phyloP scores from a whole-genome alignment of 2,329 filamentous ascomycete genomes.

The Neobulgaria alba region DNA sequence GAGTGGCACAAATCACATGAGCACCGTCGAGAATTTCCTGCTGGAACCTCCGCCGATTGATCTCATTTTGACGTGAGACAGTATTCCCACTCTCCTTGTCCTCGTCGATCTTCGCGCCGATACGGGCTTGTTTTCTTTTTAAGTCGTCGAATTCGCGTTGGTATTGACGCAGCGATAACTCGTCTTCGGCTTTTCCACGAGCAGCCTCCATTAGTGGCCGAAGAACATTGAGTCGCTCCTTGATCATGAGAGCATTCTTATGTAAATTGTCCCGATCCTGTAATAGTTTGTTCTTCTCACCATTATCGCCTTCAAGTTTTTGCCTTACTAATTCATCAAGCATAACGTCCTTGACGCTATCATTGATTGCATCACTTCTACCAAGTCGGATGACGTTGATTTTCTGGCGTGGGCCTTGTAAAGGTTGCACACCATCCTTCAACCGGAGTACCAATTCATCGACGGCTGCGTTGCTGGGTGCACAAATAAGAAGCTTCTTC shows the following conservation, averaged over 20 bases:
- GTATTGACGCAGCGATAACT: conserved; percentile 45
- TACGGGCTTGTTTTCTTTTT: conserved; percentile 64
- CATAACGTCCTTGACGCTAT: conserved; percentile 81
- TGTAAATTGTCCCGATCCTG: conserved; percentile 49
- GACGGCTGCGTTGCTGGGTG: conserved; percentile 96
- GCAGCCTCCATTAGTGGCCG: conserved; percentile 63
- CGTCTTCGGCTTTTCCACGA: conserved; percentile 44
- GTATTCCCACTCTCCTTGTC: conserved; percentile 80
- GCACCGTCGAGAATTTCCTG: conserved; percentile 86
- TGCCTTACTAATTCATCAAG: conserved; percentile 83
- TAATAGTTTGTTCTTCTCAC: conserved; percentile 43
- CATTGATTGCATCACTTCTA: conserved; percentile 85
- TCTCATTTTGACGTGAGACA: conserved; percentile 73
- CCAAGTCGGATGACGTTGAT: conserved; percentile 86
- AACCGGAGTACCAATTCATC: conserved; percentile 92
- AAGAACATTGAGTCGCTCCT: conserved; percentile 63
- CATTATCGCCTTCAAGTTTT: conserved; percentile 55
- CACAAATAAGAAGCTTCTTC: conserved; percentile 92
- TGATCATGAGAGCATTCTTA: conserved; percentile 60
- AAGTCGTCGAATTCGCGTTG: conserved; percentile 64
- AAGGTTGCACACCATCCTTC: conserved; percentile 76
- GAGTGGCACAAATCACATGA: conserved; percentile 87
- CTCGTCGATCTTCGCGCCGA: conserved; percentile 78
- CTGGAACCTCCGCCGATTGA: conserved; percentile 75
- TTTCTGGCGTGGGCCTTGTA: conserved; percentile 61